A percentile compares a stretch with the other conserved stretches of the same genome.
phyloP scores from a whole-genome alignment of 495 filamentous ascomycete species.

The Penicillium antarcticum region DNA sequence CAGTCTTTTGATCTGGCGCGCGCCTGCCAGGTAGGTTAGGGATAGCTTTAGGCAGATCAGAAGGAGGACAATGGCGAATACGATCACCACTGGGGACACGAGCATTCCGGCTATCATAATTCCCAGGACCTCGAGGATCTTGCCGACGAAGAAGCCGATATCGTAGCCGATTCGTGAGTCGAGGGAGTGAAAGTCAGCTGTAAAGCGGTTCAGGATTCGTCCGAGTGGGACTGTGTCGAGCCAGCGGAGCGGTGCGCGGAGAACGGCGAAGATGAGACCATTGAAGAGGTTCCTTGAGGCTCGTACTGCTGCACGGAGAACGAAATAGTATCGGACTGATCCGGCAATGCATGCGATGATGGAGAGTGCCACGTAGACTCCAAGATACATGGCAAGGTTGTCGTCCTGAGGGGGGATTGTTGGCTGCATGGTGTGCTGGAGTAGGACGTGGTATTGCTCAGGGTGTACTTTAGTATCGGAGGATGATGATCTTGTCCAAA shows the following conservation, averaged over 20 bases:
- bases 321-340: constrained; percentile 53
- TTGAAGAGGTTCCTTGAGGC: constrained; percentile 66
- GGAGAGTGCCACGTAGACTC: constrained; percentile 63
- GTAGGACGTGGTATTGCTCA: constrained; percentile 11
- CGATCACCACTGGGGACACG: constrained; percentile 29
- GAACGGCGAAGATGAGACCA: constrained; percentile 58
- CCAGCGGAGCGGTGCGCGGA: constrained; percentile 71
- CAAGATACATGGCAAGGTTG: constrained; percentile 58
- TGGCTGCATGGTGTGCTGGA: constrained; percentile 19
- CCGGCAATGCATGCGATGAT: constrained; percentile 52
- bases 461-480: constrained; percentile 18
- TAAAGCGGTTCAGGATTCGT: constrained; percentile 76
- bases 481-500: constrained; percentile 56
- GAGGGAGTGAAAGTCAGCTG: constrained; percentile 69
- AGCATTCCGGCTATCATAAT: constrained; percentile 33
- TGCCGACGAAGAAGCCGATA: constrained; percentile 51
- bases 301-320: constrained; percentile 49
- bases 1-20: constrained; percentile 72
- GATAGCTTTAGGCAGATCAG: constrained; percentile 55
- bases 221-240: constrained; percentile 79
- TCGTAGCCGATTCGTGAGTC: constrained; percentile 63
- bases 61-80: constrained; percentile 22
- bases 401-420: constrained; percentile 4
- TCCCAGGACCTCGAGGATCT: constrained; percentile 31
- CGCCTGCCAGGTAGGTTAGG: constrained; percentile 59